Evolutionary conservation across 352 stramenopile species (phyloP).

Genomic region (Elongisporangium anandrum): DNA sequence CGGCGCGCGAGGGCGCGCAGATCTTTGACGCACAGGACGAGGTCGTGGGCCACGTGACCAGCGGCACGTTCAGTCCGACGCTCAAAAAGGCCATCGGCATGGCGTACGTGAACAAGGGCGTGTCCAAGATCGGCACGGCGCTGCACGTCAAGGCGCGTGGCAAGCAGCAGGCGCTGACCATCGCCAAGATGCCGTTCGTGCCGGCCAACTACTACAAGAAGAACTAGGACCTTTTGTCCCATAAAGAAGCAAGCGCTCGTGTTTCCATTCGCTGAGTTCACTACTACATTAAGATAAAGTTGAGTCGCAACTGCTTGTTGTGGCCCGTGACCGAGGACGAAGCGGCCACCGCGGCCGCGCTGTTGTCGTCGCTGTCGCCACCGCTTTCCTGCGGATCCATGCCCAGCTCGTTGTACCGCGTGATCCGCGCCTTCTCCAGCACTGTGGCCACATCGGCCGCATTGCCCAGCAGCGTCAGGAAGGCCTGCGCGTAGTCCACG

Average conservation of each 20-base stretch:
- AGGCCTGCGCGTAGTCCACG: slow-evolving; percentile 55
- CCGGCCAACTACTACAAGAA: slow-evolving; percentile 95
- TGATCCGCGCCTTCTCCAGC: slow-evolving; percentile 45
- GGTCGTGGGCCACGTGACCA: slow-evolving; percentile 93
- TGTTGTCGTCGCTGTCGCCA: not conserved
- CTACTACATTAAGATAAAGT: slow-evolving; percentile 59
- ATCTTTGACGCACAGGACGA: slow-evolving; percentile 87
- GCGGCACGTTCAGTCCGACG: slow-evolving; percentile 94
- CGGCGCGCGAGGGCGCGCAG: slow-evolving; percentile 90
- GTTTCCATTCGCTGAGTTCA: slow-evolving; percentile 1
- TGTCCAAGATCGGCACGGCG: slow-evolving; percentile 91
- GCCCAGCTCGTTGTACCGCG: slow-evolving; percentile 47
- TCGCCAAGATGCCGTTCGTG: slow-evolving; percentile 99
- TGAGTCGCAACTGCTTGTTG: slow-evolving; percentile 68
- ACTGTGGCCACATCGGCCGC: slow-evolving; percentile 26
- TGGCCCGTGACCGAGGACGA: slow-evolving; percentile 25
- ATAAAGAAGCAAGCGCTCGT: not conserved
- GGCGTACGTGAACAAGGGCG: slow-evolving; percentile 94
- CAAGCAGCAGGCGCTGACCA: slow-evolving; percentile 91
- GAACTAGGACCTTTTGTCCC: slow-evolving; percentile 26
- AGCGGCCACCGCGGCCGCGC: slow-evolving; percentile 13
- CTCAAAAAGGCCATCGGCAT: slow-evolving; percentile 98
- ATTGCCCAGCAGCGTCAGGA: slow-evolving; percentile 36
- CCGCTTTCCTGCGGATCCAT: slow-evolving; percentile 34
- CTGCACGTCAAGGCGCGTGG: slow-evolving; percentile 94